A percentile compares a stretch with the other conserved stretches of the same genome.
These are phyloP conservation scores for Aspergillus luchuensis DNA, from an alignment of 2,329 filamentous ascomycete genomes.

Conservation along the genomic window DNA sequence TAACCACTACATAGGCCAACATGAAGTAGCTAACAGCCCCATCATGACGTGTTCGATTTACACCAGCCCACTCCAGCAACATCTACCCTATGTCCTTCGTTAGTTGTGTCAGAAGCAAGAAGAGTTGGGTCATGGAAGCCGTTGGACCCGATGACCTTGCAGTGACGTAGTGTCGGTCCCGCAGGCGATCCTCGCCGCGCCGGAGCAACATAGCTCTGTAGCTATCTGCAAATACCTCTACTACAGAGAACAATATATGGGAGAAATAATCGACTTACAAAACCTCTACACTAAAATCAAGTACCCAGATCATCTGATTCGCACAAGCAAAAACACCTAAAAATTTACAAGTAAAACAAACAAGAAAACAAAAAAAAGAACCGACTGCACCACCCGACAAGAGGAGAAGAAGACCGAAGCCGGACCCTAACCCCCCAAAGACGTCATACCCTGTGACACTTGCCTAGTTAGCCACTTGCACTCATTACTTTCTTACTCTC, in stretches of 20 bases:
- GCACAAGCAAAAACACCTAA: no score
- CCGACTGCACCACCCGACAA: neutral
- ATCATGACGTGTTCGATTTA: constrained; percentile 5
- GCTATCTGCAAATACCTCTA: neutral
- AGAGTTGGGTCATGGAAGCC: neutral
- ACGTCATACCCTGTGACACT: constrained; percentile 19
- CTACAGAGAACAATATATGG: no score
- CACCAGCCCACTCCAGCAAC: neutral
- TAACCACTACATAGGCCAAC: no score
- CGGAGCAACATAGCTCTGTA: neutral
- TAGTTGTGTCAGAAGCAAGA: neutral
- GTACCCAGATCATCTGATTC: no score
- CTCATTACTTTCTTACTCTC: neutral
- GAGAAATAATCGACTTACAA: no score
- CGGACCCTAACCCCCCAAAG: neutral
- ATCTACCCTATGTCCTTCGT: neutral
- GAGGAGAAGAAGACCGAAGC: no score
- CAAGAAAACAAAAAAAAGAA: neutral
- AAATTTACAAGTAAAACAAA: no score
- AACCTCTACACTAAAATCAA: no score
- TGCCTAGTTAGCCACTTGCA: neutral
- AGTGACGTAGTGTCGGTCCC: constrained; percentile 6
- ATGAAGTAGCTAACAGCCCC: neutral
- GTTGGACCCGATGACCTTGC: neutral
- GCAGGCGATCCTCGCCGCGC: neutral